Conservation (phyloP, 2,329 filamentous ascomycete genomes). For the Fusarium pininemorale region DNA sequence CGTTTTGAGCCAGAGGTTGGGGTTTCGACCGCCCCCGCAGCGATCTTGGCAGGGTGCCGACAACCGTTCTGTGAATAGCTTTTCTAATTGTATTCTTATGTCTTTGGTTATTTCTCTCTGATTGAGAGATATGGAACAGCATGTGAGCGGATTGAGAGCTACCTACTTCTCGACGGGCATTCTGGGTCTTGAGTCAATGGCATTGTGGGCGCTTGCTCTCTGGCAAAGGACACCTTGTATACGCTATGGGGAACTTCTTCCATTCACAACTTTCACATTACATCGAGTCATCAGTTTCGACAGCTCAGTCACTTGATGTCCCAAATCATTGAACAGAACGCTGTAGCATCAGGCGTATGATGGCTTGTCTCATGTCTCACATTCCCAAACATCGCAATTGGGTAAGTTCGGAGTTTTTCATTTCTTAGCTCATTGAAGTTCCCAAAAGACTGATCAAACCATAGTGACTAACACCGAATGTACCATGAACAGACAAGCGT, state of each 20-base stretch:
- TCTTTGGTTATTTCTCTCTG: accelerated
- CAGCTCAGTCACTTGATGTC: background rate
- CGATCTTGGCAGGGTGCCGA: background rate
- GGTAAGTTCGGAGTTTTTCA: accelerated
- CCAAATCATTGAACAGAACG: accelerated
- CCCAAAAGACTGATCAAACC: background rate
- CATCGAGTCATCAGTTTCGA: background rate
- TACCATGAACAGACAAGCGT: too few species aligned
- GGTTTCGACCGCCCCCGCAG: background rate
- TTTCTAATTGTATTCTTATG: background rate
- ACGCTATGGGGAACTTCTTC: accelerated
- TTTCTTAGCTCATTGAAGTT: accelerated
- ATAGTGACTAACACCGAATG: background rate
- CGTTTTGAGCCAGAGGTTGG: background rate
- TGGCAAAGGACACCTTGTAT: accelerated
- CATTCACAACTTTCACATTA: background rate
- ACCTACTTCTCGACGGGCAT: background rate
- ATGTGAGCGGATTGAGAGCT: accelerated
- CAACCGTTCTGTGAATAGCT: background rate
- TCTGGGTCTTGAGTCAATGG: too few species aligned
- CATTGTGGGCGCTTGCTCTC: background rate
- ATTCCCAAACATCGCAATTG: accelerated
- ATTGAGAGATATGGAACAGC: too few species aligned
- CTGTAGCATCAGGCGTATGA: accelerated
- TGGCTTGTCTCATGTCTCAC: background rate